Conservation (phyloP, 257 asterid species). For the Solanum corneliomulleri region DNA sequence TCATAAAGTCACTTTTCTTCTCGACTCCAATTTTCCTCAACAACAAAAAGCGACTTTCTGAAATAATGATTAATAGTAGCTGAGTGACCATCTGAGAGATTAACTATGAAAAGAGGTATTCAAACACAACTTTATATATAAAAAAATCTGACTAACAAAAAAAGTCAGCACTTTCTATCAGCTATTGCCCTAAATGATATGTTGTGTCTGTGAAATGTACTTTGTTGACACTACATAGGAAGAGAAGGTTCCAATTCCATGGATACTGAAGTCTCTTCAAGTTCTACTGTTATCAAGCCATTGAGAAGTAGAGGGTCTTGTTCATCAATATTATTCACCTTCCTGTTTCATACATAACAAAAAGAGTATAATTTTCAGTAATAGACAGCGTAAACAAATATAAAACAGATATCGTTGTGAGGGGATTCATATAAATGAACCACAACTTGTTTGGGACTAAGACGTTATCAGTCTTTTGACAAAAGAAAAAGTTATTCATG, state of each 20-base stretch:
- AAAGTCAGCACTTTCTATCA: neutral
- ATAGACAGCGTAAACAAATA: neutral
- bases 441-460: neutral
- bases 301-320: constrained; percentile 35
- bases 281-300: constrained; percentile 23
- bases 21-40: too few relatives aligned
- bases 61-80: too few relatives aligned
- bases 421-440: neutral
- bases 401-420: neutral
- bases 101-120: neutral
- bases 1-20: too few relatives aligned
- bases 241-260: neutral
- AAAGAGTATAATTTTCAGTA: neutral
- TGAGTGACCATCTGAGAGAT: neutral
- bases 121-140: neutral
- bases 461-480: neutral
- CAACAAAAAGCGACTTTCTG: too few relatives aligned
- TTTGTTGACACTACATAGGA: constrained; percentile 2
- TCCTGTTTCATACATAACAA: constrained; percentile 11
- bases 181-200: neutral
- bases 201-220: neutral
- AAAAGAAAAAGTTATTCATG: neutral
- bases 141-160: neutral
- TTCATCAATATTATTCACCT: constrained; percentile 29
- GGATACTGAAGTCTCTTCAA: constrained; percentile 35